Percentiles rank a stretch among this genome's conserved stretches.
phyloP scores from a whole-genome alignment of 176 grass and related monocot genomes.

The Tuctoria greenei region DNA sequence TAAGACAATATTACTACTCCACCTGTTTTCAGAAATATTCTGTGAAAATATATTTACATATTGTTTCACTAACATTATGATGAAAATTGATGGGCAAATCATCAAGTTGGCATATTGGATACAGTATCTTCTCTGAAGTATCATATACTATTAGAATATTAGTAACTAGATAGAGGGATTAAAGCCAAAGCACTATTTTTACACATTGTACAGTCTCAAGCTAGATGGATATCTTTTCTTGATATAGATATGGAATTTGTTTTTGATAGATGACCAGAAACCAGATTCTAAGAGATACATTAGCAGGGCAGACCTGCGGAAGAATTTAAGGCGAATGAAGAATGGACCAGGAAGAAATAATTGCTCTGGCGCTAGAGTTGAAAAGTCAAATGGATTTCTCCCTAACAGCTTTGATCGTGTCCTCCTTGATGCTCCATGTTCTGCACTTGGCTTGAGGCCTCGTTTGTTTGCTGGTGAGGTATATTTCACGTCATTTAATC shows the following conservation, averaged over 20 bases:
- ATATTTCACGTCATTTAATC: conserved; percentile 9
- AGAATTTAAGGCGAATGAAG: conserved; percentile 64
- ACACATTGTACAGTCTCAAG: background rate
- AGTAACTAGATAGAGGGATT: background rate
- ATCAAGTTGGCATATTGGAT: conserved; percentile 13
- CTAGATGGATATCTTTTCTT: background rate
- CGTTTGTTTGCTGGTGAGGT: conserved; percentile 83
- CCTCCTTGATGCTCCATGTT: conserved; percentile 96
- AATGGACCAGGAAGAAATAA: conserved; percentile 96
- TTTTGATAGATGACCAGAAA: conserved; percentile 40
- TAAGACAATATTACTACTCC: background rate
- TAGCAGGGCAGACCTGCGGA: conserved; percentile 69
- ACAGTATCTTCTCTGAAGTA: background rate
- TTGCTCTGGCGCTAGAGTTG: conserved; percentile 69
- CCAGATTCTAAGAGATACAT: conserved; percentile 50
- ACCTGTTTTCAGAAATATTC: background rate
- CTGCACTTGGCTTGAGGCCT: conserved; percentile 97
- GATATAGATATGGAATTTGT: conserved; percentile 19
- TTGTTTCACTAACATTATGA: background rate
- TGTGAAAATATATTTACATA: background rate
- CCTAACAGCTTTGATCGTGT: conserved; percentile 97
- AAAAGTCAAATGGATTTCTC: conserved; percentile 76
- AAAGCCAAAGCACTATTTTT: background rate
- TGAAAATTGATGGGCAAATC: background rate
- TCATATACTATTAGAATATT: background rate